Evolutionary conservation across 2,329 filamentous ascomycete genomes (phyloP).

Genomic region (Monilinia vaccinii-corymbosi): DNA sequence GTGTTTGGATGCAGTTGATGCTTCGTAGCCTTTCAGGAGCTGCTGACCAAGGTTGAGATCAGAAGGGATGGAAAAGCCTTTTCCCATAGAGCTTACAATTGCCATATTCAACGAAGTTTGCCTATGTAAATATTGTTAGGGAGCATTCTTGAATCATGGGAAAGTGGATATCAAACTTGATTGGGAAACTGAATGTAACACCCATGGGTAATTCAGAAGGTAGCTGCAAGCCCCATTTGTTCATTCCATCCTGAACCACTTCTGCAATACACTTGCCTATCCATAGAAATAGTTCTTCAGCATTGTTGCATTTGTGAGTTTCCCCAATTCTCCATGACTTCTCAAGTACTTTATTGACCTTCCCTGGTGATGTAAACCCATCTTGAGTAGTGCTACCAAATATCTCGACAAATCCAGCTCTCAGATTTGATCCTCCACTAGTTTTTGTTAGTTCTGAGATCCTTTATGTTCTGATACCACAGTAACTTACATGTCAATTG

Average conservation of each 20-base stretch:
- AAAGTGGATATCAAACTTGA: slow-evolving; percentile 34
- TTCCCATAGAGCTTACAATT: slow-evolving; percentile 59
- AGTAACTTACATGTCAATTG: slow-evolving; percentile 53
- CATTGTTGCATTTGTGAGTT: slow-evolving; percentile 63
- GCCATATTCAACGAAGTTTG: slow-evolving; percentile 55
- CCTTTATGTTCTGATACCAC: neutral
- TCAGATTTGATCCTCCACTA: slow-evolving; percentile 59
- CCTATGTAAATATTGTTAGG: slow-evolving; percentile 16
- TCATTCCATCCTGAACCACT: slow-evolving; percentile 53
- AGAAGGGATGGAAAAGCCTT: slow-evolving; percentile 56
- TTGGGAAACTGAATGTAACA: slow-evolving; percentile 63
- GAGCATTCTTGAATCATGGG: neutral
- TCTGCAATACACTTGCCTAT: slow-evolving; percentile 69
- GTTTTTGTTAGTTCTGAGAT: slow-evolving; percentile 25
- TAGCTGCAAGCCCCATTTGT: slow-evolving; percentile 33
- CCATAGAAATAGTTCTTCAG: slow-evolving; percentile 70
- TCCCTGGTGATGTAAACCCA: slow-evolving; percentile 10
- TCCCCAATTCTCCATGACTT: slow-evolving; percentile 67
- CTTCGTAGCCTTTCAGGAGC: slow-evolving; percentile 48
- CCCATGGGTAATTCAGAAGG: slow-evolving; percentile 48
- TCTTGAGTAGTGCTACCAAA: slow-evolving; percentile 28
- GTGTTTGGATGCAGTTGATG: slow-evolving; percentile 30
- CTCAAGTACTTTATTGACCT: slow-evolving; percentile 45
- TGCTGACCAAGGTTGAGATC: slow-evolving; percentile 52
- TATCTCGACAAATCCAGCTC: slow-evolving; percentile 59